Conservation (phyloP, 495 filamentous ascomycete genomes). For the Saxispiralis lemnorum region DNA sequence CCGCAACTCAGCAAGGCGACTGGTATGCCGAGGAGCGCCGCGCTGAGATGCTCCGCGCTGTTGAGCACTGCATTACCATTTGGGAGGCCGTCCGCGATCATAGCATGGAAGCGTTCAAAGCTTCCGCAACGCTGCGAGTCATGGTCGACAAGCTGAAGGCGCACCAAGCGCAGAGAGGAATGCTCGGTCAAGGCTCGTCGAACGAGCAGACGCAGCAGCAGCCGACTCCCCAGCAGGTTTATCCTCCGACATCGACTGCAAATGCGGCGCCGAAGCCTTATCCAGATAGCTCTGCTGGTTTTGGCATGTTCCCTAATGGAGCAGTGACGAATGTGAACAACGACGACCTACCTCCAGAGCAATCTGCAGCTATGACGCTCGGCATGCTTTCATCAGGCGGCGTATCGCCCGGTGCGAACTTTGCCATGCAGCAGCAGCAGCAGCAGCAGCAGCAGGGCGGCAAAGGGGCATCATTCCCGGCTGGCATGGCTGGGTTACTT, state of each 20-base stretch:
- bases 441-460: constrained; percentile 6
- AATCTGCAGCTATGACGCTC: constrained; percentile 65
- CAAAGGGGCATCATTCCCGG: constrained; percentile 3
- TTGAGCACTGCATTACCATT: constrained; percentile 56
- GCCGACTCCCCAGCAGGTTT: not conserved
- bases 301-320: constrained; percentile 17
- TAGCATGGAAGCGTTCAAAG: constrained; percentile 82
- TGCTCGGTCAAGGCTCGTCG: not conserved
- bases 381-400: constrained; percentile 60
- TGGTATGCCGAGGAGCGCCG: constrained; percentile 56
- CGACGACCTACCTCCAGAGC: constrained; percentile 29
- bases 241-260: not conserved
- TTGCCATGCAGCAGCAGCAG: constrained; percentile 11
- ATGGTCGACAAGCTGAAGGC: constrained; percentile 60
- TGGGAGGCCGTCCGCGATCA: constrained; percentile 59
- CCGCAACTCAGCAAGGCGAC: constrained; percentile 21
- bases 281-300: not conserved
- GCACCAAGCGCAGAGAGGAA: constrained; percentile 16
- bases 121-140: constrained; percentile 52
- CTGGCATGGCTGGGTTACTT: constrained; percentile 33
- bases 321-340: constrained; percentile 24
- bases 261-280: not conserved
- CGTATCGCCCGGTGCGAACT: constrained; percentile 41
- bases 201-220: not conserved
- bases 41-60: constrained; percentile 52